Evolutionary conservation across 306 rosid species (phyloP), one percentile per base, ranked within the genome.

Genomic region (Cyclanthera cordifolia): DNA sequence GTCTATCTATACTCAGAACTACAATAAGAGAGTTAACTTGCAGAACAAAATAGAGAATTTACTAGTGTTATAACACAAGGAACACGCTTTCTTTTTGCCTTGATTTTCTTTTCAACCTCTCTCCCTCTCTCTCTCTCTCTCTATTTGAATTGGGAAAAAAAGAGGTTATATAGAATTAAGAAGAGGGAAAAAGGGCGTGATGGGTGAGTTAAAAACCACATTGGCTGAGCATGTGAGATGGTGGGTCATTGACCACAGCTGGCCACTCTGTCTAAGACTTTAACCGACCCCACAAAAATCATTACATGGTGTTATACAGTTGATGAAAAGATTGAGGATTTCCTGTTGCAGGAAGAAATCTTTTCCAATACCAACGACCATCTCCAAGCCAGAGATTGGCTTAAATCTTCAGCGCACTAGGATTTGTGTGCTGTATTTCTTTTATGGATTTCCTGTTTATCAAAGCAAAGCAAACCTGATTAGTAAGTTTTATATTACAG

Each of bases 161-260:
- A 15, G 28, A 71, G 76, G 41, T 5, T 56, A 67, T 34, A 67
- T 46, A 70, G 81, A 74, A 67, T 34, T 70, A 77, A 77, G 82
- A 82, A 69, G 84, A 67, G 21, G 58, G 24, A 60, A 79, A 43
- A 27, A 30, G 39, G 55, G 21, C 25, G 51, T 65, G 79, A 43
- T 59, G 58, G 75, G 70, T 21, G 21, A 61, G 68, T 71, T 53
- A 53, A 32, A 32, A 64, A 47, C 79, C 69, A 72, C 58, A 75
- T 60, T 78, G 76, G 69, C 55, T 81, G 85, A 80, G 86, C 84
- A 84, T 90, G 92, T 87, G 90, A 67, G 85, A 73, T 76, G 78
- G 93, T 85, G 82, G 95, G 96, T 52, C 63, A 69, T 74, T 20
- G 43, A 71, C 63, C 56, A 82, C 84, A 84, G 85, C 80, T 81